These are phyloP conservation scores for Leptomonas seymouri DNA, from an alignment of 208 protist species.

Conservation along the genomic window DNA sequence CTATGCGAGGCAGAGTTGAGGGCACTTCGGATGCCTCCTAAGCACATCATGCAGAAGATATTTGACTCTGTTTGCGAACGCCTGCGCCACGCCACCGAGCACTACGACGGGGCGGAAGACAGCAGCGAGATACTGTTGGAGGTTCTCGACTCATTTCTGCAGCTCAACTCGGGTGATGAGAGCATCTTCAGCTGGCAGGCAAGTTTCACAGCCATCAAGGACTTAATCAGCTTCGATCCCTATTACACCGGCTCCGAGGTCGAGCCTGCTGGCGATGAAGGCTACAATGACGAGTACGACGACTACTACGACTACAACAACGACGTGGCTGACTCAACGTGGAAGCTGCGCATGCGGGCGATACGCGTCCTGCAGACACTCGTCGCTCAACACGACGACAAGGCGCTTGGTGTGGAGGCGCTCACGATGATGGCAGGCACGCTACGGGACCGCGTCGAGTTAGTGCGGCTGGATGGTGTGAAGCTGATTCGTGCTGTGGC, in stretches of 20 bases:
- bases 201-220: slow-evolving; percentile 36
- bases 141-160: slow-evolving; percentile 28
- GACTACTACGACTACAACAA: slow-evolving; percentile 47
- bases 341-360: slow-evolving; percentile 54
- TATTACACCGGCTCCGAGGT: slow-evolving; percentile 31
- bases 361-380: slow-evolving; percentile 42
- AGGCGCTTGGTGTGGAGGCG: slow-evolving; percentile 27
- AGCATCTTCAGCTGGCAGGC: slow-evolving; percentile 8
- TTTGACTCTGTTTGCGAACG: slow-evolving; percentile 20
- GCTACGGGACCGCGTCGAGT: slow-evolving; percentile 44
- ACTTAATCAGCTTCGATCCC: slow-evolving; percentile 46
- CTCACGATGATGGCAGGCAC: slow-evolving; percentile 23
- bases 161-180: not conserved
- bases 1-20: slow-evolving; percentile 34
- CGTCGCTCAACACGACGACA: slow-evolving; percentile 31
- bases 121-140: slow-evolving; percentile 30
- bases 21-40: slow-evolving; percentile 18
- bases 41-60: slow-evolving; percentile 16
- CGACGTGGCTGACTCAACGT: slow-evolving; percentile 47
- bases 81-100: slow-evolving; percentile 19
- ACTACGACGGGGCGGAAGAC: slow-evolving; percentile 29
- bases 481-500: slow-evolving; percentile 38
- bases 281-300: slow-evolving; percentile 38
- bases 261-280: slow-evolving; percentile 2
- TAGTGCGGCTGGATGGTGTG: slow-evolving; percentile 53